Conservation (phyloP, 768 basidiomycete species). For the Leccinum arenicola region DNA sequence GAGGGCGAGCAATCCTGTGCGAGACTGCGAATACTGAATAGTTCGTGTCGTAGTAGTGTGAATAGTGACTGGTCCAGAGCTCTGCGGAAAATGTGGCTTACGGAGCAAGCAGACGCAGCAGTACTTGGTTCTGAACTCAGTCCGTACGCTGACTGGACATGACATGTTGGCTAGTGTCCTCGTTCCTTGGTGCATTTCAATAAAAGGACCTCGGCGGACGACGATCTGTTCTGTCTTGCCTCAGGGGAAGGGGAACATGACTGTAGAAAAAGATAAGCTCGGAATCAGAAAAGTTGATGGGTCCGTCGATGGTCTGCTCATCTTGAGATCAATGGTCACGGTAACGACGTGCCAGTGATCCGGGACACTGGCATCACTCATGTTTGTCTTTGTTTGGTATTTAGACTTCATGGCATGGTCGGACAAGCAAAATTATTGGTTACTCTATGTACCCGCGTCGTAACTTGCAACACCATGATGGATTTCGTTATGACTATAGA, state of each 20-base stretch:
- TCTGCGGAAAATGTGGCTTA: neutral
- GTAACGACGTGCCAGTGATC: too few relatives aligned
- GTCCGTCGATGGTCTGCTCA: neutral
- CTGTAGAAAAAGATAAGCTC: neutral
- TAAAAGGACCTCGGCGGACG: neutral
- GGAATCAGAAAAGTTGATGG: neutral
- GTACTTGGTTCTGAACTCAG: neutral
- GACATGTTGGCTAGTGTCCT: neutral
- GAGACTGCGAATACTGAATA: neutral
- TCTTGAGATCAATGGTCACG: neutral
- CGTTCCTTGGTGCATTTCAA: neutral
- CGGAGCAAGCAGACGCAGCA: neutral
- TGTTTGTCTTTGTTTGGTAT: constrained; percentile 24
- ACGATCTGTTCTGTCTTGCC: neutral
- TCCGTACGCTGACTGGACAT: neutral
- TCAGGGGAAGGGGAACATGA: neutral
- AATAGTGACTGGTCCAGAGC: neutral
- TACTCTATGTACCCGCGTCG: neutral
- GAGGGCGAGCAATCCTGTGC: neutral
- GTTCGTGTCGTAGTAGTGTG: neutral
- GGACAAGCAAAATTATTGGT: neutral
- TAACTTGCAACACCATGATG: constrained; percentile 24
- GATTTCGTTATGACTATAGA: constrained; percentile 86
- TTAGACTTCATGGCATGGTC: neutral
- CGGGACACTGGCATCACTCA: neutral